Conservation (phyloP, 2,329 filamentous ascomycete species). For the Penicillium sp. region DNA sequence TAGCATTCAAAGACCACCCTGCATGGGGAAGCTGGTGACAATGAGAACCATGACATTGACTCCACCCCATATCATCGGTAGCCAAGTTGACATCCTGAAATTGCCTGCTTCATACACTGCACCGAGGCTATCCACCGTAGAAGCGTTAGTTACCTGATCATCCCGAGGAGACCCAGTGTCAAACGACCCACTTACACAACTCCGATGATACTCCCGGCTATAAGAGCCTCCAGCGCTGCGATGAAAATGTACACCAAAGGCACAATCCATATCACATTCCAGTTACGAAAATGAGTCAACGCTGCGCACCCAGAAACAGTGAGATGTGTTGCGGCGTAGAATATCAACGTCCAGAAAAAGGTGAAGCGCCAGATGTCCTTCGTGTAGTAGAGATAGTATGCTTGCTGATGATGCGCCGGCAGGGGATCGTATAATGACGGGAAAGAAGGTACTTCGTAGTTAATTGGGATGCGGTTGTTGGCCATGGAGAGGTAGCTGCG, state of each 20-base stretch:
- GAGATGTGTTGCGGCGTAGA: constrained; percentile 67
- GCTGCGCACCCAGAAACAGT: constrained; percentile 63
- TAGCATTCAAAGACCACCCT: constrained; percentile 63
- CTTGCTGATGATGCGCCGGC: constrained; percentile 48
- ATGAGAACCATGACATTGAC: constrained; percentile 76
- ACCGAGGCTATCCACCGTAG: constrained; percentile 50
- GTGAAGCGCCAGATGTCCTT: constrained; percentile 81
- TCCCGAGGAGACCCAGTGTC: neutral
- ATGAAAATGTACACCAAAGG: constrained; percentile 63
- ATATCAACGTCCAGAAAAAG: constrained; percentile 72
- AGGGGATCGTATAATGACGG: constrained; percentile 73
- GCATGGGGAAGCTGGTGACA: constrained; percentile 84
- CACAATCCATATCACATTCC: constrained; percentile 55
- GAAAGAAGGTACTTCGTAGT: constrained; percentile 63
- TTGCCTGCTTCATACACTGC: constrained; percentile 73
- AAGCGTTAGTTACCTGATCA: neutral
- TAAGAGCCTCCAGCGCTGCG: constrained; percentile 64
- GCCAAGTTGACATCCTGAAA: constrained; percentile 89
- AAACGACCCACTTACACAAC: constrained; percentile 53
- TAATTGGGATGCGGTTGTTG: constrained; percentile 42
- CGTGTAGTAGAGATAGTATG: constrained; percentile 62
- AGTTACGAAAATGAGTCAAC: constrained; percentile 53
- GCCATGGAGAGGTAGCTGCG: constrained; percentile 17
- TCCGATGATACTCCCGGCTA: constrained; percentile 74
- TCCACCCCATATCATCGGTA: constrained; percentile 78